Evolutionary conservation across 2,329 filamentous ascomycete genomes (phyloP).

Genomic region (Mycogone perniciosa): DNA sequence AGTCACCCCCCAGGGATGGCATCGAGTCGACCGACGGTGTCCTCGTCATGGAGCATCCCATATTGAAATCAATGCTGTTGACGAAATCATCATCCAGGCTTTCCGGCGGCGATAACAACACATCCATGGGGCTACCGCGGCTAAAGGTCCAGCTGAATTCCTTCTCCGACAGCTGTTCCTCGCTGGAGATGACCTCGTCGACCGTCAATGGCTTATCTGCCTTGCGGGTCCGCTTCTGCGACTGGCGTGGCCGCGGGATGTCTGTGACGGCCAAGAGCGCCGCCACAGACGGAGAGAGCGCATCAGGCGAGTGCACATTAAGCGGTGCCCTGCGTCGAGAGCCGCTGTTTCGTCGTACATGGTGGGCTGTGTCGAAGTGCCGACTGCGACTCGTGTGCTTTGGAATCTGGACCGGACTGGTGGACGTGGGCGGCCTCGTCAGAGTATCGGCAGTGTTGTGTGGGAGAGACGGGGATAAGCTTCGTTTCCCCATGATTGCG

Average conservation of each 20-base stretch:
- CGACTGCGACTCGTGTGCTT: conserved; percentile 30
- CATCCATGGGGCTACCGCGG: conserved; percentile 47
- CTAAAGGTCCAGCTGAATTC: conserved; percentile 49
- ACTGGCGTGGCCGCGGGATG: conserved; percentile 46
- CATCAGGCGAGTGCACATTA: conserved; percentile 45
- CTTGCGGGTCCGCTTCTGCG: conserved; percentile 27
- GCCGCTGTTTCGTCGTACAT: conserved; percentile 32
- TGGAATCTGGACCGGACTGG: conserved; percentile 52
- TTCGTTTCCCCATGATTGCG: conserved; percentile 31
- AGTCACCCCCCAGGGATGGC: conserved; percentile 49
- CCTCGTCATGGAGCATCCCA: conserved; percentile 44
- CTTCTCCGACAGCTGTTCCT: conserved; percentile 48
- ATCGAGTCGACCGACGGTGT: conserved; percentile 56
- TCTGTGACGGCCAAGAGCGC: conserved; percentile 56
- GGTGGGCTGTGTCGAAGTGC: conserved; percentile 25
- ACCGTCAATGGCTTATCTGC: conserved; percentile 39
- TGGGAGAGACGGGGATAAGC: conserved; percentile 24
- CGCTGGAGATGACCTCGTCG: conserved; percentile 49
- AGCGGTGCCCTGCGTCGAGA: conserved; percentile 29
- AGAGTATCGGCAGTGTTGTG: conserved; percentile 23
- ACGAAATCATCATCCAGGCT: conserved; percentile 43
- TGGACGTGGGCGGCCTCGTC: conserved; percentile 29
- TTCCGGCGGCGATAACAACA: conserved; percentile 56
- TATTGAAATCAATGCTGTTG: conserved; percentile 41
- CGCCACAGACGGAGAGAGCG: conserved; percentile 53